Evolutionary conservation across 2,329 filamentous ascomycete species (phyloP).

Genomic region (Ophiocordyceps polyrhachis-furcata): DNA sequence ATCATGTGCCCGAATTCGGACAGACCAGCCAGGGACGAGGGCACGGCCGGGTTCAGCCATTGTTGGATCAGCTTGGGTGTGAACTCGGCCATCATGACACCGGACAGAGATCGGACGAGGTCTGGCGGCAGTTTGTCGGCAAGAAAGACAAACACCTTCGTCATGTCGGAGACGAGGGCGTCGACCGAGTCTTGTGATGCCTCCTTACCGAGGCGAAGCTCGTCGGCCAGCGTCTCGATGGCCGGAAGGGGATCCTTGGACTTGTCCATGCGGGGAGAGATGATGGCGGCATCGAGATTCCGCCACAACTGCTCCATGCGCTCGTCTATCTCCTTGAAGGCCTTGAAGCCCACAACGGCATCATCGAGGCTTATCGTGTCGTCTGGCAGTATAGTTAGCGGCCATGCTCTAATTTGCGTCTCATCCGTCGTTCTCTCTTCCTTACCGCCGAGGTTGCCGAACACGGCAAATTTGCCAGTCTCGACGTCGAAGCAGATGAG

Average conservation of each 20-base stretch:
- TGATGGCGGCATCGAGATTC: conserved; percentile 39
- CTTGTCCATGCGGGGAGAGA: conserved; percentile 37
- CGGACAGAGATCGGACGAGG: conserved; percentile 41
- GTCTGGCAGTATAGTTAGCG: conserved; percentile 15
- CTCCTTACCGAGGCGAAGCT: conserved; percentile 22
- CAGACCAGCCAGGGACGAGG: conserved; percentile 54
- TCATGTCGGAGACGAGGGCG: conserved; percentile 34
- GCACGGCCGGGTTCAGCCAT: conserved; percentile 64
- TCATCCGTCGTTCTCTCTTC: background rate
- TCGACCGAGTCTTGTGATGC: conserved; percentile 24
- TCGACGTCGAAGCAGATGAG: conserved; percentile 45
- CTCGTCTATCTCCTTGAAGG: conserved; percentile 42
- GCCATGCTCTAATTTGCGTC: background rate
- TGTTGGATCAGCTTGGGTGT: conserved; percentile 47
- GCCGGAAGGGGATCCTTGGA: conserved; percentile 15
- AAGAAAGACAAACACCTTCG: conserved; percentile 31
- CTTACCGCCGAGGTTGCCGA: conserved; percentile 30
- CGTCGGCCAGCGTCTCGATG: conserved; percentile 23
- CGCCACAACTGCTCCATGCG: conserved; percentile 43
- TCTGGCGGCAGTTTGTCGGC: conserved; percentile 31
- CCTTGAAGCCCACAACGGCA: conserved; percentile 35
- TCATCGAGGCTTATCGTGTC: conserved; percentile 33
- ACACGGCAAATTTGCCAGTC: conserved; percentile 35
- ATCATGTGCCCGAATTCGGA: conserved; percentile 52
- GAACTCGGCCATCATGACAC: conserved; percentile 51